Conservation (phyloP, 768 basidiomycete species). For the Tylopilus balloui region DNA sequence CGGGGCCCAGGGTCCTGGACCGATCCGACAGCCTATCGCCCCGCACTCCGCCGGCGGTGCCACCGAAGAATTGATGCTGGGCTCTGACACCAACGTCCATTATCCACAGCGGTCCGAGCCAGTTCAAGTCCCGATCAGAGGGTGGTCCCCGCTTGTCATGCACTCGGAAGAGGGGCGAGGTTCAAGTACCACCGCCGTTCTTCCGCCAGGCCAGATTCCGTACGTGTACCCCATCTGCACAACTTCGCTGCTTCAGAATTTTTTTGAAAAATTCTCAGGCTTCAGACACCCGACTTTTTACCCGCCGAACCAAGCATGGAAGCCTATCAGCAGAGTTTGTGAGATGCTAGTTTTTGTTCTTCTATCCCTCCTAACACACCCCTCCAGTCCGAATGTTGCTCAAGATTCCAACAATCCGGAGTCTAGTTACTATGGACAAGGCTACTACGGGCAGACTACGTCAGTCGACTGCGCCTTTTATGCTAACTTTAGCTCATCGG, state of each 20-base stretch:
- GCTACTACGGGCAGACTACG: conserved; percentile 10
- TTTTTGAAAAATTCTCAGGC: conserved; percentile 5
- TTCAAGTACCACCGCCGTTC: neutral
- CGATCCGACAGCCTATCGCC: neutral
- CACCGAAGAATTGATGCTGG: conserved; percentile 4
- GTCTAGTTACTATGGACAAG: conserved; percentile 1
- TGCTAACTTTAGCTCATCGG: conserved; percentile 1
- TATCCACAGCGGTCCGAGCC: conserved; percentile 8
- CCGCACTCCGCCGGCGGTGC: conserved; percentile 5
- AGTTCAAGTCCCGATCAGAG: neutral
- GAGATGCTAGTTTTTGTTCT: neutral
- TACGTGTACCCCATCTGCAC: conserved; percentile 7
- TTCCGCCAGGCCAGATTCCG: conserved; percentile 2
- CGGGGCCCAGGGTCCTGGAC: conserved; percentile 8
- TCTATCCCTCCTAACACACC: neutral
- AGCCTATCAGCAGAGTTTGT: conserved; percentile 14
- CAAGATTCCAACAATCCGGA: neutral
- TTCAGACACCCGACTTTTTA: neutral
- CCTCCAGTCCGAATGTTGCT: conserved; percentile 7
- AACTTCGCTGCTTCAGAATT: neutral
- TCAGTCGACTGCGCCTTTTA: conserved; percentile 7
- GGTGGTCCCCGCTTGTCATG: conserved; percentile 1
- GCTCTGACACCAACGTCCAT: conserved; percentile 1
- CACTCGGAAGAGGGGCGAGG: conserved; percentile 6
- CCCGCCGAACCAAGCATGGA: neutral